Evolutionary conservation across 2,329 filamentous ascomycete species (phyloP).

Genomic region (Xylariales sp.): DNA sequence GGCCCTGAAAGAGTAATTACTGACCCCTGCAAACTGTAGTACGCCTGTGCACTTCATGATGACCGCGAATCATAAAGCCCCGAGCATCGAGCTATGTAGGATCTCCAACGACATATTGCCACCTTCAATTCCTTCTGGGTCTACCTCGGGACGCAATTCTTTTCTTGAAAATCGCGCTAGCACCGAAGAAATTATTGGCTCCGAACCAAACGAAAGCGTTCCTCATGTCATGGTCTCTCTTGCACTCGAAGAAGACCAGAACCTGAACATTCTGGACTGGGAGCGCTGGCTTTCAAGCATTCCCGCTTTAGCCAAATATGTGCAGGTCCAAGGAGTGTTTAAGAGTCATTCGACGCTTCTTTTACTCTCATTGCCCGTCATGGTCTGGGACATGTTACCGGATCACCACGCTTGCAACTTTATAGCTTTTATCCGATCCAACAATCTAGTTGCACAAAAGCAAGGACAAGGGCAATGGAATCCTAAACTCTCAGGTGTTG

Average conservation of each 20-base stretch:
- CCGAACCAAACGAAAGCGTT: conserved; percentile 64
- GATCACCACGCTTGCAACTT: conserved; percentile 69
- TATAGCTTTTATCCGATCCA: conserved; percentile 68
- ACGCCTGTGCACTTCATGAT: conserved; percentile 73
- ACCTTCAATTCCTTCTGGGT: conserved; percentile 52
- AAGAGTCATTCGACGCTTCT: conserved; percentile 71
- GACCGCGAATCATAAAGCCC: conserved; percentile 69
- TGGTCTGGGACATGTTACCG: conserved; percentile 69
- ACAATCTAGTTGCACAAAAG: conserved; percentile 60
- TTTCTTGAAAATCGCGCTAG: conserved; percentile 46
- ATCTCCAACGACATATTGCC: conserved; percentile 51
- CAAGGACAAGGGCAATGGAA: conserved; percentile 39
- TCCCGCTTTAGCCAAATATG: conserved; percentile 68
- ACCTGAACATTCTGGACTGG: conserved; percentile 68
- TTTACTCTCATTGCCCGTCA: conserved; percentile 67
- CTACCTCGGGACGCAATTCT: conserved; percentile 38
- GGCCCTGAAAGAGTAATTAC: too few relatives aligned
- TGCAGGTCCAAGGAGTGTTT: conserved; percentile 71
- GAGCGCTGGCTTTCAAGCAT: conserved; percentile 67
- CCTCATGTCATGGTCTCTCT: conserved; percentile 72
- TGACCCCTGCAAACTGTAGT: too few relatives aligned
- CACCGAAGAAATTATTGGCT: conserved; percentile 46
- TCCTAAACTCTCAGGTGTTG: conserved; percentile 30
- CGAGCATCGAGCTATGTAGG: conserved; percentile 66
- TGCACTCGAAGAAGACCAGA: conserved; percentile 68